Evolutionary conservation across 768 basidiomycete genomes (phyloP).

Genomic region (Trametes cinnabarina): DNA sequence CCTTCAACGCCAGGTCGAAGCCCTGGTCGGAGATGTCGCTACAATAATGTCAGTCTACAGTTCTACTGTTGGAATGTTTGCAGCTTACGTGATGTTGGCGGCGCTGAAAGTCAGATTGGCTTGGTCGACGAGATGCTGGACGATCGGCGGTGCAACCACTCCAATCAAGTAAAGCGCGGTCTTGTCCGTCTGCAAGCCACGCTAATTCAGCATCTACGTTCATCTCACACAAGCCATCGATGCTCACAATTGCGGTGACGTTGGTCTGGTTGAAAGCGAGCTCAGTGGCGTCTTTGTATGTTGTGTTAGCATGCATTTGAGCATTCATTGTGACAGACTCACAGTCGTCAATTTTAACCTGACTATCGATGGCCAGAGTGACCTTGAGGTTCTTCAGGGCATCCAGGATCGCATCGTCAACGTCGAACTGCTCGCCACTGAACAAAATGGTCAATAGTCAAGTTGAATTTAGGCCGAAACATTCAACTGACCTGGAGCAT

Average conservation of each 20-base stretch:
- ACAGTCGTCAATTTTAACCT: constrained; percentile 68
- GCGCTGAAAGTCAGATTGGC: constrained; percentile 52
- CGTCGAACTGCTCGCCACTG: constrained; percentile 67
- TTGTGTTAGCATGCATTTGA: not conserved
- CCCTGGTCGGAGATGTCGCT: constrained; percentile 48
- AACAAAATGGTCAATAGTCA: no score
- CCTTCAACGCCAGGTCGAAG: constrained; percentile 58
- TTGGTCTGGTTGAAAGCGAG: constrained; percentile 56
- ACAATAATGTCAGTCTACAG: not conserved
- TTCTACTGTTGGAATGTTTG: constrained; percentile 34
- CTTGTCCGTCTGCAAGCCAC: constrained; percentile 48
- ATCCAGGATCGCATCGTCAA: constrained; percentile 57
- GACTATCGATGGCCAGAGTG: constrained; percentile 52
- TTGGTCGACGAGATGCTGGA: constrained; percentile 61
- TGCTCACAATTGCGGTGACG: constrained; percentile 52
- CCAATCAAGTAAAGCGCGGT: constrained; percentile 66
- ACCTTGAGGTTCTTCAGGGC: constrained; percentile 59
- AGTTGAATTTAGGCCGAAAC: no score
- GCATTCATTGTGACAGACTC: constrained; percentile 24
- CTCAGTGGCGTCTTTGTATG: constrained; percentile 47
- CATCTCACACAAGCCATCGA: not conserved
- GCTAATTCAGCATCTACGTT: not conserved
- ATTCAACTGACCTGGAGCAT: constrained; percentile 51
- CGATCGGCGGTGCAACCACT: constrained; percentile 65
- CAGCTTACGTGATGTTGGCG: constrained; percentile 46